Base-by-base conservation (phyloP, 1,284 basidiomycete genomes). In the Ustilago tritici region DNA sequence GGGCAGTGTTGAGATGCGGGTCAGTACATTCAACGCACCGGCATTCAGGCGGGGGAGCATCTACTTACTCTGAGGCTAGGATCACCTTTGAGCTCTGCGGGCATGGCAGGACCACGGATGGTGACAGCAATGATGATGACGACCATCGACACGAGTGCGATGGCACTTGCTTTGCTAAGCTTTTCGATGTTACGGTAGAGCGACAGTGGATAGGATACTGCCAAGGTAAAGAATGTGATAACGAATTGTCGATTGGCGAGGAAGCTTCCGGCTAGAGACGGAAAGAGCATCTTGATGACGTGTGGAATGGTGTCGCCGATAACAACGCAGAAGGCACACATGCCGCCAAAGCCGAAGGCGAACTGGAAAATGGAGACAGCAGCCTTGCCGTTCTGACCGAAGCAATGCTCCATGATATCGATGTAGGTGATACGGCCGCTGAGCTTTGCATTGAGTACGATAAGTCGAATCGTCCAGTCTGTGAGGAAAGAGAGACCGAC, bases 361-460 rank as follows among this genome's bases (percentile, higher is more conserved):
- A 99, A 98, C 85, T 99, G 97, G 86, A 99, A 99, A 87, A 98
- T 93, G 0, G 95, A 97, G 14, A 98, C 95, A 0, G 94, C 94
- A 3, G 93, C 93, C 54, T 82, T 81, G 3, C 84, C 84, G 32
- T 81, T 68, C 15, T 90, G 88, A 10, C 97, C 97, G 84, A 96
- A 99, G 87, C 95, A 98, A 66, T 92, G 92, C 83, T 94, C 89
- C 95, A 98, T 97, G 74, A 97, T 94, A 79, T 94, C 96, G 77
- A 98, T 97, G 85, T 99, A 99, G 1, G 94, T 95, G 75, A 91
- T 91, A 58, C 93, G 89, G 0, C 97, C 96, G 80, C 93, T 94
- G 68, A 99, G 89, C 88, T 99, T 99, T 38, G 95, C 95, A 84
- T 98, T 98, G 79, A 95, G 87, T 3, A 88, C 87, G 61, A 98